Evolutionary conservation across 306 rosid species (phyloP).

Genomic region (Sophora flavescens): DNA sequence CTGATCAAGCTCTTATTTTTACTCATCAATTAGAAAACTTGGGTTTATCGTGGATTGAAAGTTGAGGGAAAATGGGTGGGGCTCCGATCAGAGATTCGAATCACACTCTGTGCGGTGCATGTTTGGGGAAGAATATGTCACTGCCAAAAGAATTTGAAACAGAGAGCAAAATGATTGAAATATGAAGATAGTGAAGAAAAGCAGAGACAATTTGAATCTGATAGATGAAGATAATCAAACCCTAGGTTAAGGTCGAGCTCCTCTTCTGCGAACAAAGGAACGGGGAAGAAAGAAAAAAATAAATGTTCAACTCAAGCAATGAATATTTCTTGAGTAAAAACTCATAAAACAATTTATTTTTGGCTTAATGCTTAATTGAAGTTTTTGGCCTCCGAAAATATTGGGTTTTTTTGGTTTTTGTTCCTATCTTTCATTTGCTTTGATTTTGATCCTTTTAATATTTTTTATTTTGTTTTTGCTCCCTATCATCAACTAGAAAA

Average conservation of each 20-base stretch:
- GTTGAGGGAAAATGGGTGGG: neutral
- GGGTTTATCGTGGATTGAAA: neutral
- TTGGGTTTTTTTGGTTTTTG: no score
- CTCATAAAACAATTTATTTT: no score
- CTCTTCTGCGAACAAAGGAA: neutral
- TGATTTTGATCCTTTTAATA: no score
- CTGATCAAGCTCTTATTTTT: neutral
- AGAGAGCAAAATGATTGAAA: neutral
- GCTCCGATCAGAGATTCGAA: neutral
- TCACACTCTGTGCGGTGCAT: neutral
- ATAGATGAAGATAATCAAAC: slow-evolving; percentile 42
- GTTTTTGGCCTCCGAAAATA: no score
- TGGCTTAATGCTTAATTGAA: no score
- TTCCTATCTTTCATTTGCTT: no score
- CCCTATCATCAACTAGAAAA: no score
- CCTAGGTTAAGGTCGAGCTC: slow-evolving; percentile 31
- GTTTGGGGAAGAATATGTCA: neutral
- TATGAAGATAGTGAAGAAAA: neutral
- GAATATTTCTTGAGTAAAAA: no score
- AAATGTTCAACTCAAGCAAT: no score
- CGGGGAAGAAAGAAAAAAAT: no score
- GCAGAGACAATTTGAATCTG: neutral
- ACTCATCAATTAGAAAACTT: neutral
- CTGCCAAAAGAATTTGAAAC: neutral
- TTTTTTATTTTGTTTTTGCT: no score